Evolutionary conservation across 2,329 filamentous ascomycete genomes (phyloP), one percentile per base, ranked within the genome.

Genomic region (Phaeosphaeria sp.): DNA sequence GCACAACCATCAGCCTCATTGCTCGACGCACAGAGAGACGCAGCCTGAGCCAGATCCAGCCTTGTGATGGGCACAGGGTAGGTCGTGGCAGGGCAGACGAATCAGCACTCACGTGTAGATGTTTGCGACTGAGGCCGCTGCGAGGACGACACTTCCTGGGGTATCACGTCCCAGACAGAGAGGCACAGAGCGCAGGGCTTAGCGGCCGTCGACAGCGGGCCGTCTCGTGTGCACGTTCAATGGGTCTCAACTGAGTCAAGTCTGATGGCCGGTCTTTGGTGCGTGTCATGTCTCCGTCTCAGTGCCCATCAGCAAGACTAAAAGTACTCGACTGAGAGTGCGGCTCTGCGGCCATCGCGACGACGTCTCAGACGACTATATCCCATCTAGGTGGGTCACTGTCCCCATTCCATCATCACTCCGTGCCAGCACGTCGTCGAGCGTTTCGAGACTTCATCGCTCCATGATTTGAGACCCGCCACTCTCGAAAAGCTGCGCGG

Each of bases 41-140:
- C 41, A 7, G 20, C n/a, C n/a, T 43, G 41, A 15, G 36, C 41
- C 41, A 15, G 44, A 2, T 21, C 33, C 48, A 58, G 60, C 62
- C 60, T 58, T 63, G 62, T 49, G 48, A 47, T 23, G 27, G 25
- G 49, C 11, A 27, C 36, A 52, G 18, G 30, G 30, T 36, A n/a
- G 30, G 30, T 36, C 30, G 30, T 15, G 13, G 30, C 30, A 36
- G 30, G 22, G 39, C 42, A 52, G 18, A 55, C 62, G 54, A 64
- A 59, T 59, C 58, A 63, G 22, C 30, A 66, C 64, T 64, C 56
- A 66, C 59, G 51, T 53, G 51, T 51, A 47, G 30, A 39, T 33
- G 43, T 48, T 52, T 21, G 51, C 55, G 53, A 56, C 41, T 50
- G 50, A 39, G 51, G 49, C 13, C 30, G 30, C 30, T 6, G 30